Evolutionary conservation across 2,329 filamentous ascomycete genomes (phyloP).

Genomic region (Thielaviopsis ethacetica): DNA sequence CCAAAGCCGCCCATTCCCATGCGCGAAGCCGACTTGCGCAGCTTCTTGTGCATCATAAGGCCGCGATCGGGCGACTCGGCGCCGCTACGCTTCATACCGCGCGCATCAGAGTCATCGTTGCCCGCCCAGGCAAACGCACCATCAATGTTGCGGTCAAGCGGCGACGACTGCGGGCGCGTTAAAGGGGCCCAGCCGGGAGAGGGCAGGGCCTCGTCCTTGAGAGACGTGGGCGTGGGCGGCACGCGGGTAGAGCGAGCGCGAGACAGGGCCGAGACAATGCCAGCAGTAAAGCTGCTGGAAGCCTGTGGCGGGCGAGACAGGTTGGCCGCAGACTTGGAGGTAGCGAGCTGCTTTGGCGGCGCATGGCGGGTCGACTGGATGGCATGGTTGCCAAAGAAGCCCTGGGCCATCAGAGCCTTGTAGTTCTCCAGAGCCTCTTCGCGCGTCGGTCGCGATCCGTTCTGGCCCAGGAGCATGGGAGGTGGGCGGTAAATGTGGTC

Average conservation of each 20-base stretch:
- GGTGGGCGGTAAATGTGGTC: not conserved
- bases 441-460: conserved; percentile 12
- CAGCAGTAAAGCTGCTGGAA: conserved; percentile 3
- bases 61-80: conserved; percentile 21
- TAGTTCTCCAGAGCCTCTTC: conserved; percentile 42
- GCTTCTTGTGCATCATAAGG: conserved; percentile 27
- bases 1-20: conserved; percentile 25
- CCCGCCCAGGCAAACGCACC: not conserved
- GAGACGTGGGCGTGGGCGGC: conserved; percentile 11
- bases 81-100: conserved; percentile 36
- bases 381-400: conserved; percentile 42
- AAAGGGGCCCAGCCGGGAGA: conserved; percentile 7
- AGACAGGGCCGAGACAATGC: conserved; percentile 3
- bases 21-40: conserved; percentile 33
- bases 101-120: conserved; percentile 15
- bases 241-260: conserved; percentile 5
- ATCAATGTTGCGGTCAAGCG: conserved; percentile 11
- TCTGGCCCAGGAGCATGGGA: conserved; percentile 1
- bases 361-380: conserved; percentile 39
- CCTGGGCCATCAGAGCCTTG: conserved; percentile 36
- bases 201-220: conserved; percentile 5
- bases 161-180: conserved; percentile 14
- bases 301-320: conserved; percentile 9
- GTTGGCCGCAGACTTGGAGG: conserved; percentile 8
- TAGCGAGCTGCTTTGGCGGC: conserved; percentile 14